Percentiles rank a stretch among this genome's conserved stretches.
phyloP scores from a whole-genome alignment of 345 rosid genomes.

The Combretum micranthum region DNA sequence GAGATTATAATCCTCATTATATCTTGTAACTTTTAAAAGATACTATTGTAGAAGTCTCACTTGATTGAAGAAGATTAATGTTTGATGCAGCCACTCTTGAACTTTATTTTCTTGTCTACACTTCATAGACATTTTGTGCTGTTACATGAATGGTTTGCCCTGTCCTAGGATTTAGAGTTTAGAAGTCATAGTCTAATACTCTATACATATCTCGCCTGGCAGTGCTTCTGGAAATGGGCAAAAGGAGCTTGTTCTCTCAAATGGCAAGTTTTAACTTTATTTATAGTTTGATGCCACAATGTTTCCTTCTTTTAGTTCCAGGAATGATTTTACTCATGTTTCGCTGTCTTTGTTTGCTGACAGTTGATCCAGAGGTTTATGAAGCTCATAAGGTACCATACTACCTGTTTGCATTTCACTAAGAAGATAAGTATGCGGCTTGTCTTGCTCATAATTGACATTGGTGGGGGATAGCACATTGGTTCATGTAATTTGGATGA shows the following conservation, averaged over 20 bases:
- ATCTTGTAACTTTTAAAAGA: no score
- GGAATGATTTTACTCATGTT: not conserved
- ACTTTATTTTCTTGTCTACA: not conserved
- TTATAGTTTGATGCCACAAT: not conserved
- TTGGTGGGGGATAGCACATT: no score
- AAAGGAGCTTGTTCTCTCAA: slow-evolving; percentile 48
- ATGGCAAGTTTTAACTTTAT: slow-evolving; percentile 42
- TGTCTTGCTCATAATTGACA: not conserved
- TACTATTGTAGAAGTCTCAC: no score
- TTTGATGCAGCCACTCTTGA: no score
- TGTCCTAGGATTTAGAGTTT: not conserved
- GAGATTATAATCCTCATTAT: no score
- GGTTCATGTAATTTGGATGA: no score
- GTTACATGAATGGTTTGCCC: not conserved
- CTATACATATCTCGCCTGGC: slow-evolving; percentile 14
- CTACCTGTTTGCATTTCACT: no score
- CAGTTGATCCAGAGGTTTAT: slow-evolving; percentile 66
- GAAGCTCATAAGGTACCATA: slow-evolving; percentile 68
- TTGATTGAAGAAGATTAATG: no score
- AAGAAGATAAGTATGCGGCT: not conserved
- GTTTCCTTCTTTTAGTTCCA: no score
- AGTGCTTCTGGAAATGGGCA: slow-evolving; percentile 66
- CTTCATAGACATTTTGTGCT: not conserved
- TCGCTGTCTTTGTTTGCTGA: slow-evolving; percentile 10
- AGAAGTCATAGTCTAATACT: not conserved